Evolutionary conservation across 129 eudicot species (phyloP).

Genomic region (sunflower (Helianthus annuus)): HanXRQr2.0-SUNRISE NC_035434.2:150220289-150220788

Average conservation of each 20-base stretch:
- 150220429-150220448: constrained; percentile 73
- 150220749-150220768: constrained; percentile 90
- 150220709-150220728: constrained; percentile 81
- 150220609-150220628: constrained; percentile 48
- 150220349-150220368: background rate
- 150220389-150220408: constrained; percentile 32
- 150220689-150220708: constrained; percentile 89
- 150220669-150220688: constrained; percentile 82
- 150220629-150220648: constrained; percentile 86
- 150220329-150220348: constrained; percentile 1
- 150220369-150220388: constrained; percentile 30
- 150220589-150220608: constrained; percentile 58
- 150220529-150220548: constrained; percentile 49
- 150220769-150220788: background rate
- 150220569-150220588: constrained; percentile 57
- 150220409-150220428: constrained; percentile 38
- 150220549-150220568: constrained; percentile 46
- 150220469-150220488: constrained; percentile 44
- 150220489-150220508: constrained; percentile 62
- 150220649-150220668: constrained; percentile 92
- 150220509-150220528: constrained; percentile 51
- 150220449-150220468: constrained; percentile 50
- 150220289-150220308: constrained; percentile 36
- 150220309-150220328: constrained; percentile 27
- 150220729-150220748: constrained; percentile 66